Conservation (phyloP, 2,329 filamentous ascomycete species). For the Calonectria hawksworthii region DNA sequence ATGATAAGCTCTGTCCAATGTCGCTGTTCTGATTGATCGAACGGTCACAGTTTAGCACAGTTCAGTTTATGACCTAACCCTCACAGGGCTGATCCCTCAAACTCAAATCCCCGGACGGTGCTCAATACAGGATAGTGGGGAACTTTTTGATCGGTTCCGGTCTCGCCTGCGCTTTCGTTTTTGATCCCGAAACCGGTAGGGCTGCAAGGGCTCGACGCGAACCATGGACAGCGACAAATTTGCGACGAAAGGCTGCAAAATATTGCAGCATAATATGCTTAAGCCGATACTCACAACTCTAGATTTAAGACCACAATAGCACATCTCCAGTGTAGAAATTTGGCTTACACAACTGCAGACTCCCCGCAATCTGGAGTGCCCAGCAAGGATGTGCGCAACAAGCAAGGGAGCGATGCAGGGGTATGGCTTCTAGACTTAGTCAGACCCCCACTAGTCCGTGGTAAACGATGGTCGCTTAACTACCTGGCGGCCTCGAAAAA, state of each 20-base stretch:
- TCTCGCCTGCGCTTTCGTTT: conserved; percentile 27
- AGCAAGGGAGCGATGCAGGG: not conserved
- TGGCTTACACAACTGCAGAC: not conserved
- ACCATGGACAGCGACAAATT: not conserved
- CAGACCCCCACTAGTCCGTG: too few species aligned
- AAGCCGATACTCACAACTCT: not conserved
- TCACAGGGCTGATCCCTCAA: not conserved
- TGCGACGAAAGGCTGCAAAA: not conserved
- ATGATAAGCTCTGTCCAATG: not conserved
- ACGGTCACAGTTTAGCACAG: not conserved
- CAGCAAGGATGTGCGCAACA: not conserved
- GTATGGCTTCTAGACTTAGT: not conserved
- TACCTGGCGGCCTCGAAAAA: too few species aligned
- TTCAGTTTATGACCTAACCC: not conserved
- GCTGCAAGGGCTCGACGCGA: not conserved
- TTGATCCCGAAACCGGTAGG: not conserved
- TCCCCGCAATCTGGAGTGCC: not conserved
- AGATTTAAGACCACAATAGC: not conserved
- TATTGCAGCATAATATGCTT: not conserved
- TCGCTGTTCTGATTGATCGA: not conserved
- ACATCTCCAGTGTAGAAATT: not conserved
- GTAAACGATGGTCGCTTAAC: too few species aligned
- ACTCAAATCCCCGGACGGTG: not conserved
- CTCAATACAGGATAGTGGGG: not conserved
- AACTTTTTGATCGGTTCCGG: conserved; percentile 7